A percentile compares a stretch with the other conserved stretches of the same genome.
Conservation (phyloP, 2,329 filamentous ascomycete genomes). For the Corynespora cassiicola region DNA sequence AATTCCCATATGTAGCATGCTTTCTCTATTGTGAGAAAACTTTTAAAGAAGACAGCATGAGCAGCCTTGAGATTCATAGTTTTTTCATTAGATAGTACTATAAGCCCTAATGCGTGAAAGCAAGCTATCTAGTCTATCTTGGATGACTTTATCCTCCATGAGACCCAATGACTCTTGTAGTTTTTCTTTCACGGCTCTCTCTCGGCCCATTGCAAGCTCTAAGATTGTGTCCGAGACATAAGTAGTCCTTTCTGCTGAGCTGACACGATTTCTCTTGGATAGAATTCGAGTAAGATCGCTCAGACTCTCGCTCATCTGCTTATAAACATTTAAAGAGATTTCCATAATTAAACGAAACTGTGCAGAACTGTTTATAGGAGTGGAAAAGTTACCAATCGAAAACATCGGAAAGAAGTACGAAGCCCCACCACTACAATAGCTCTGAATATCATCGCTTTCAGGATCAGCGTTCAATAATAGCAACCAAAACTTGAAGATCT, state of each 20-base stretch:
- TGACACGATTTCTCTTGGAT: neutral
- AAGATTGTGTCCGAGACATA: constrained; percentile 1
- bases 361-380: neutral
- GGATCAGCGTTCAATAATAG: neutral
- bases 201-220: neutral
- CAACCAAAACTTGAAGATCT: constrained; percentile 3
- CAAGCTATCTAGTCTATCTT: no score
- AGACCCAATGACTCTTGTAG: neutral
- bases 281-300: neutral
- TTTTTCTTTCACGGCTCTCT: neutral
- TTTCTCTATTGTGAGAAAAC: no score
- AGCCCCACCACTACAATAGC: no score
- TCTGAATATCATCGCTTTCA: no score
- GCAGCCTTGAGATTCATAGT: no score
- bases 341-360: constrained; percentile 2
- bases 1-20: no score
- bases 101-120: no score
- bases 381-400: neutral
- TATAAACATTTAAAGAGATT: neutral
- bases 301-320: neutral
- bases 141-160: neutral
- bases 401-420: neutral
- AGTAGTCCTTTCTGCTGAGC: neutral
- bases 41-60: no score
- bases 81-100: no score